These are phyloP conservation scores for Ophiocytium majus DNA, from an alignment of 352 stramenopile genomes.

Conservation along the genomic window DNA sequence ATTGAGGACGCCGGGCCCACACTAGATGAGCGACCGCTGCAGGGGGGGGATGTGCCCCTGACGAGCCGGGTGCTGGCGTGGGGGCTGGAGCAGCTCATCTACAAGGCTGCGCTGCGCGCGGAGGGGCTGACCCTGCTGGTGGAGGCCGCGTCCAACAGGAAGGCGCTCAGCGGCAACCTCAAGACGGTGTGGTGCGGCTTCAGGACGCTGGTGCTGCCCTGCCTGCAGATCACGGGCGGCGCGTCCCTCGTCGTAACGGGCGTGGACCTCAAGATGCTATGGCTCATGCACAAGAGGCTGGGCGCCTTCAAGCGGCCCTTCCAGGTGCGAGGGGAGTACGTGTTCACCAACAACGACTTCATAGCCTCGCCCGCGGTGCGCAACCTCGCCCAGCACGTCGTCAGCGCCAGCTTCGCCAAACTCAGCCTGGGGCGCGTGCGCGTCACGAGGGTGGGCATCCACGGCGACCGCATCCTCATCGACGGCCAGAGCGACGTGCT, in stretches of 20 bases:
- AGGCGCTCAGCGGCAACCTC: constrained; percentile 16
- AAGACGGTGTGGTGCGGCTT: constrained; percentile 6
- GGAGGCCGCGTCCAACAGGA: background rate
- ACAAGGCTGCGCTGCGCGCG: background rate
- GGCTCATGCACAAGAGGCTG: background rate
- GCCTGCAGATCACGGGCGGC: constrained; percentile 2
- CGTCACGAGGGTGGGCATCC: background rate
- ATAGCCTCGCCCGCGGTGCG: background rate
- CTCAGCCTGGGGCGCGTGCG: background rate
- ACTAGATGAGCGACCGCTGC: background rate
- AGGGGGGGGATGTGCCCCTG: background rate
- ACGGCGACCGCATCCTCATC: constrained; percentile 11
- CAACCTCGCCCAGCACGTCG: background rate
- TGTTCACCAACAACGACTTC: constrained; percentile 23
- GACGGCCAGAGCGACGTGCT: background rate
- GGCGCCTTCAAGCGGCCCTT: constrained; percentile 13
- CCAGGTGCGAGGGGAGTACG: background rate
- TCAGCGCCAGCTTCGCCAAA: background rate
- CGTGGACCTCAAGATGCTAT: constrained; percentile 19
- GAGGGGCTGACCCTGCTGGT: constrained; percentile 4
- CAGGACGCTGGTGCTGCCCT: background rate
- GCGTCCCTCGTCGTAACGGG: background rate
- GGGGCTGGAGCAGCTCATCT: constrained; percentile 2
- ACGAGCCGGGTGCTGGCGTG: background rate
- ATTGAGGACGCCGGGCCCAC: background rate